These are phyloP conservation scores for Yamadazyma sp. DNA, from an alignment of 1,139 yeast genomes.

Conservation along the genomic window DNA sequence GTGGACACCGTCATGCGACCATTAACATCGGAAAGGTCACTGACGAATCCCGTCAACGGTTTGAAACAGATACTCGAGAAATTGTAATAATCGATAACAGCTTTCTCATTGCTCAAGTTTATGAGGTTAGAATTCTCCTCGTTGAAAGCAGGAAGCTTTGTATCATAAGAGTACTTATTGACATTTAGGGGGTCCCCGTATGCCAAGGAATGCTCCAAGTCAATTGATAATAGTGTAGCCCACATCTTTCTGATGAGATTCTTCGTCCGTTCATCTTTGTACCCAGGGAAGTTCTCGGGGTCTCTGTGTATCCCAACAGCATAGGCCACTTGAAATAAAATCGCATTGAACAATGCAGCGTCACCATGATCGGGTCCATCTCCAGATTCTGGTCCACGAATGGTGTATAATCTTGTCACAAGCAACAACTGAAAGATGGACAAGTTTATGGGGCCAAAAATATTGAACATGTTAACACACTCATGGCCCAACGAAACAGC, in stretches of 20 bases:
- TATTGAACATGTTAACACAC: constrained; percentile 39
- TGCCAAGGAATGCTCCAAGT: constrained; percentile 35
- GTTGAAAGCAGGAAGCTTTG: constrained; percentile 25
- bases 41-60: constrained; percentile 14
- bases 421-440: constrained; percentile 50
- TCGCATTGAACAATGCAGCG: constrained; percentile 37
- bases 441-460: constrained; percentile 39
- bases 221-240: constrained; percentile 30
- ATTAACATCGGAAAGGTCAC: constrained; percentile 13
- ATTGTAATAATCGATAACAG: constrained; percentile 11
- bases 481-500: constrained; percentile 31
- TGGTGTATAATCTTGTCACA: constrained; percentile 37
- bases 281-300: constrained; percentile 21
- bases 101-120: constrained; percentile 27
- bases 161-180: constrained; percentile 31
- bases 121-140: constrained; percentile 23
- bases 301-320: constrained; percentile 48
- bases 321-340: constrained; percentile 44
- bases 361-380: constrained; percentile 53
- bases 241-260: constrained; percentile 28
- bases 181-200: constrained; percentile 40
- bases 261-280: constrained; percentile 26
- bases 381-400: constrained; percentile 50
- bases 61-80: constrained; percentile 11
- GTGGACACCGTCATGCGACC: constrained; percentile 6